Evolutionary conservation across 2,329 filamentous ascomycete genomes (phyloP).

Genomic region (Aspergillus ustus): DNA sequence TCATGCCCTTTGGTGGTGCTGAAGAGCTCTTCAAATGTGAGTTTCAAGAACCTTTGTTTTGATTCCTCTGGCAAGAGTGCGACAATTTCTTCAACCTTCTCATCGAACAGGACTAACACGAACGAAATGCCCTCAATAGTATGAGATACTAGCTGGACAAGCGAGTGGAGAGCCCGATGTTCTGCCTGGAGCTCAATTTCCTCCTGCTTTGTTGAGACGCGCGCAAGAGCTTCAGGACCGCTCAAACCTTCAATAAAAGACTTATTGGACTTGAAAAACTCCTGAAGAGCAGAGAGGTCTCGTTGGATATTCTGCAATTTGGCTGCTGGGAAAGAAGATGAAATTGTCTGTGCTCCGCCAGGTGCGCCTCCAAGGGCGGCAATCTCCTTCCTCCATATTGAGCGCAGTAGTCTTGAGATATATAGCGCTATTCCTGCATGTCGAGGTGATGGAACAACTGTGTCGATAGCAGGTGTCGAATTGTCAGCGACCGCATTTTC

Average conservation of each 20-base stretch:
- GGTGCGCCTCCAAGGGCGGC: conserved; percentile 61
- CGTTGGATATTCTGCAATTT: conserved; percentile 81
- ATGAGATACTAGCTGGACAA: conserved; percentile 83
- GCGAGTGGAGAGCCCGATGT: conserved; percentile 85
- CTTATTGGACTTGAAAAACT: conserved; percentile 85
- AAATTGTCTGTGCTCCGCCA: conserved; percentile 66
- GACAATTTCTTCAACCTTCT: conserved; percentile 87
- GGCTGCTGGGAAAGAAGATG: conserved; percentile 66
- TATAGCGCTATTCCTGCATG: conserved; percentile 89
- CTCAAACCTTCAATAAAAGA: conserved; percentile 90
- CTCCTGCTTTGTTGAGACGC: conserved; percentile 80
- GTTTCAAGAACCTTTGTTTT: conserved; percentile 69
- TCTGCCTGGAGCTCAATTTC: conserved; percentile 92
- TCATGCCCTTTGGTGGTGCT: conserved; percentile 79
- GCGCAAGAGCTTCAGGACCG: conserved; percentile 83
- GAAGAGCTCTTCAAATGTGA: conserved; percentile 90
- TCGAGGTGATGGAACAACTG: conserved; percentile 83
- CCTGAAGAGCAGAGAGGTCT: conserved; percentile 75
- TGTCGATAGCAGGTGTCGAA: conserved; percentile 72
- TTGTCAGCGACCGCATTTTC: conserved; percentile 71
- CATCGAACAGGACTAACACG: conserved; percentile 90
- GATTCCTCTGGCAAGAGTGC: conserved; percentile 72
- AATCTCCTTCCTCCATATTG: conserved; percentile 82
- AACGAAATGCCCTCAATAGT: conserved; percentile 98
- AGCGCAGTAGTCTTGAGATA: conserved; percentile 82